These are phyloP conservation scores for Austroboletus festivus DNA, from an alignment of 768 basidiomycete genomes.

Conservation along the genomic window DNA sequence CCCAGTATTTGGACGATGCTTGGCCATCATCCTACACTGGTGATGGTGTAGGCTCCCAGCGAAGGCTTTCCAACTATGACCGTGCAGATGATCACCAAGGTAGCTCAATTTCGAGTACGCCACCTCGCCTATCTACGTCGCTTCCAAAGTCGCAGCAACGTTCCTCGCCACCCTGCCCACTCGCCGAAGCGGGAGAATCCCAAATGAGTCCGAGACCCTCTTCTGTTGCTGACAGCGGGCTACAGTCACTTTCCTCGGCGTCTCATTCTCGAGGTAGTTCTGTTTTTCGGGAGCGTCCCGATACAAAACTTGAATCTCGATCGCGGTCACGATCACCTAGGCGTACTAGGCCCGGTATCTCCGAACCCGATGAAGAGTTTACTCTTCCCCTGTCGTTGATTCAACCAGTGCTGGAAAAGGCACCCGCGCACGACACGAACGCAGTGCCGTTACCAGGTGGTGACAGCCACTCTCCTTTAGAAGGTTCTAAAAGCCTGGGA, in stretches of 20 bases:
- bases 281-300: constrained; percentile 28
- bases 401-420: constrained; percentile 36
- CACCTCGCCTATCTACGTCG: constrained; percentile 22
- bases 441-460: constrained; percentile 8
- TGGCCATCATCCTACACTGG: constrained; percentile 30
- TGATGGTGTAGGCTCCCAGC: constrained; percentile 28
- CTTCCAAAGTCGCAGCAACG: constrained; percentile 17
- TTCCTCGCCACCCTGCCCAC: constrained; percentile 25
- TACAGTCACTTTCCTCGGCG: constrained; percentile 15
- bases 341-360: constrained; percentile 25
- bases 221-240: constrained; percentile 9
- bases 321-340: constrained; percentile 55
- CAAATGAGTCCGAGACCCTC: constrained; percentile 1
- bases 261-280: constrained; percentile 29
- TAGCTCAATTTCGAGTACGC: constrained; percentile 34
- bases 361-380: constrained; percentile 21
- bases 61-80: constrained; percentile 22
- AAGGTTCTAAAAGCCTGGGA: constrained; percentile 21
- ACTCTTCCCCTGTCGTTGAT: constrained; percentile 16
- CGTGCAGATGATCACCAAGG: constrained; percentile 25
- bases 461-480: constrained; percentile 13
- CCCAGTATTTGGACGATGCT: constrained; percentile 38
- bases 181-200: constrained; percentile 4
- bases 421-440: constrained; percentile 19
- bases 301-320: constrained; percentile 39